These are phyloP conservation scores for Physcomitrellopsis africana DNA, from an alignment of 225 moss, liverwort and hornwort species.

Conservation along the genomic window DNA sequence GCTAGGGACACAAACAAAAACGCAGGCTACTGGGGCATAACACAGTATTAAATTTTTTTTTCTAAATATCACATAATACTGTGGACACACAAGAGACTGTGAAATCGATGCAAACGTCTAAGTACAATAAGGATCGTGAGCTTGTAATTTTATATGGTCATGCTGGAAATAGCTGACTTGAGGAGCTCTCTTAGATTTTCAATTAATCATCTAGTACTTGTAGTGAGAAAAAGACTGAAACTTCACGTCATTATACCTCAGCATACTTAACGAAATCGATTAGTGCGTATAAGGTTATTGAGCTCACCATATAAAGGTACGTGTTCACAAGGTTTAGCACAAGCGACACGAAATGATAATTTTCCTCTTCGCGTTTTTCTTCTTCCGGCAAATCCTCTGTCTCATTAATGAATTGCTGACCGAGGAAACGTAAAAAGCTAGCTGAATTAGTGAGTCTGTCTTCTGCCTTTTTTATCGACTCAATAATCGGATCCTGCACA, in stretches of 20 bases:
- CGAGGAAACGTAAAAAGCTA: conserved; percentile 71
- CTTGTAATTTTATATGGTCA: background rate
- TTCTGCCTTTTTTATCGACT: conserved; percentile 64
- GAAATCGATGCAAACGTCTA: background rate
- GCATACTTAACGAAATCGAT: background rate
- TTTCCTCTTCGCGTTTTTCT: conserved; percentile 29
- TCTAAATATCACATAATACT: background rate
- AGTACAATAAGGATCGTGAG: background rate
- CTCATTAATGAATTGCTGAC: conserved; percentile 53
- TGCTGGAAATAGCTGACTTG: background rate
- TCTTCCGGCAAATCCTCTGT: conserved; percentile 42
- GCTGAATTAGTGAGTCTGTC: conserved; percentile 74
- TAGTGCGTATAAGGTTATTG: background rate
- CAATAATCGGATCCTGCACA: conserved; percentile 68
- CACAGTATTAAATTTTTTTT: background rate
- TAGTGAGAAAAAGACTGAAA: background rate
- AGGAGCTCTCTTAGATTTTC: background rate
- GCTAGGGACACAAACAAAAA: too few species aligned
- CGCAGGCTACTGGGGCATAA: too few species aligned
- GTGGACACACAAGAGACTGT: background rate
- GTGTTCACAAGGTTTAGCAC: conserved; percentile 73
- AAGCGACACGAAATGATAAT: conserved; percentile 60
- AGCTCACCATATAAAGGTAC: conserved; percentile 74
- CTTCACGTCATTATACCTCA: background rate
- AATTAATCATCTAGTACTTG: background rate